These are phyloP conservation scores for Trametes cinnabarina DNA, from an alignment of 768 basidiomycete species.

Conservation along the genomic window DNA sequence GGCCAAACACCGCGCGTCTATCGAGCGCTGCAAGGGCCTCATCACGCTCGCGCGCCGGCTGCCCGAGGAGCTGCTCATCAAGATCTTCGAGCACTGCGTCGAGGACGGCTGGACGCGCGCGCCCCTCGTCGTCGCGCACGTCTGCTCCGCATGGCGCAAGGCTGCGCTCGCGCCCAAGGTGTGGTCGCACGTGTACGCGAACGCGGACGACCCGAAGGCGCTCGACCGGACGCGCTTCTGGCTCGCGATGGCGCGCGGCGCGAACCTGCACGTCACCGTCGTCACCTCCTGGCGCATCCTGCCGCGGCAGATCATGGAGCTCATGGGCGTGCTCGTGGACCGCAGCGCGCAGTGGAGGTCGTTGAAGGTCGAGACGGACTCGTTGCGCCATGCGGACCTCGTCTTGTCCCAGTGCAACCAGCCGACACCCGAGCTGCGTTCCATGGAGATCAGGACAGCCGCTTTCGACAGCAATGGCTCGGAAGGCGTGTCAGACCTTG, in stretches of 20 bases:
- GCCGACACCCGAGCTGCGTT: conserved; percentile 35
- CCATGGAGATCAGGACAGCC: conserved; percentile 28
- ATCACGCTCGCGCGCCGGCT: conserved; percentile 57
- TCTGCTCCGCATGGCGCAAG: conserved; percentile 58
- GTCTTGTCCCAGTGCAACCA: conserved; percentile 38
- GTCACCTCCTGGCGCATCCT: conserved; percentile 29
- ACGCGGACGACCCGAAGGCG: conserved; percentile 43
- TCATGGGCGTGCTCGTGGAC: conserved; percentile 41
- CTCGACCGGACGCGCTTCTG: conserved; percentile 45
- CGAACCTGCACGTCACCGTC: conserved; percentile 46
- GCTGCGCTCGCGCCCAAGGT: conserved; percentile 50
- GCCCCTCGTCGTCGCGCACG: conserved; percentile 55
- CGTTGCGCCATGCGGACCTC: conserved; percentile 38
- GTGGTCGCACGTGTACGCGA: conserved; percentile 57
- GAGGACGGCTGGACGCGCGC: conserved; percentile 51
- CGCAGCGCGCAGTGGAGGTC: conserved; percentile 44
- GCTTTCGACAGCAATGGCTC: conserved; percentile 6
- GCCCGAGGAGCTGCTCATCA: conserved; percentile 52
- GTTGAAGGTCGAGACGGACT: conserved; percentile 40
- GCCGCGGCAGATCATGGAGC: conserved; percentile 30
- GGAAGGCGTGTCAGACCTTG: conserved; percentile 6
- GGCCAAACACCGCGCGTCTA: conserved; percentile 40
- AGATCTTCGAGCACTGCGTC: conserved; percentile 53
- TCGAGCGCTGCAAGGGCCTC: conserved; percentile 44
- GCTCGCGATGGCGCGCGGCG: conserved; percentile 46